A percentile compares a stretch with the other conserved stretches of the same genome.
Evolutionary conservation across 306 rosid genomes (phyloP).

Genomic region (Cucurbita ficifolia): DNA sequence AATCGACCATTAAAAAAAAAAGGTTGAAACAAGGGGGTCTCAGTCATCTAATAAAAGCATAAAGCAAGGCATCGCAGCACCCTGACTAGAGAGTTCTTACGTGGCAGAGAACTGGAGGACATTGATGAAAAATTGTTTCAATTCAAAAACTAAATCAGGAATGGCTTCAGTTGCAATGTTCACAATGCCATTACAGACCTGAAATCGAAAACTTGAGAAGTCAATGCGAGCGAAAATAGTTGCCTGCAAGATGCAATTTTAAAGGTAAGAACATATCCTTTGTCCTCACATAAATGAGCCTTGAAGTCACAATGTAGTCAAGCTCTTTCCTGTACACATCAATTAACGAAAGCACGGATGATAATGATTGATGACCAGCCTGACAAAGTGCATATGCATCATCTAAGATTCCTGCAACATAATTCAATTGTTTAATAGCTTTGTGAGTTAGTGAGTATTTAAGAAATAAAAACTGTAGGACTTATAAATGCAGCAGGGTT

Average conservation of each 20-base stretch:
- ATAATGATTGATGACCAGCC: slow-evolving; percentile 34
- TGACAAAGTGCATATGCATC: slow-evolving; percentile 44
- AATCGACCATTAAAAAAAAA: neutral
- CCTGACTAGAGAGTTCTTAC: slow-evolving; percentile 19
- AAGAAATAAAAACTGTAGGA: neutral
- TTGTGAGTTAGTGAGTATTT: neutral
- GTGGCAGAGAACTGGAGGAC: slow-evolving; percentile 36
- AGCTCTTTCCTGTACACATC: slow-evolving; percentile 34
- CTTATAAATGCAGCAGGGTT: neutral
- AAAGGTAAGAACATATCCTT: neutral
- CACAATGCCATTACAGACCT: slow-evolving; percentile 30
- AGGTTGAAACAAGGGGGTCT: neutral
- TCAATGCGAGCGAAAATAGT: neutral
- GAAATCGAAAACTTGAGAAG: slow-evolving; percentile 1
- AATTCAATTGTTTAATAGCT: neutral
- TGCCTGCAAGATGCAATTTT: neutral
- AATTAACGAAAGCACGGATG: slow-evolving; percentile 37
- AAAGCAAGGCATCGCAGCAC: neutral
- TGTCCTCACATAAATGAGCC: slow-evolving; percentile 24
- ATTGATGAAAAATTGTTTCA: slow-evolving; percentile 38
- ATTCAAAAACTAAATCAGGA: slow-evolving; percentile 29
- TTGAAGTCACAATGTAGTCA: slow-evolving; percentile 30
- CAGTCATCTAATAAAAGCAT: neutral
- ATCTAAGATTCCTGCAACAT: slow-evolving; percentile 42
- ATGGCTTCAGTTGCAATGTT: slow-evolving; percentile 30